A percentile compares a stretch with the other conserved stretches of the same genome.
Evolutionary conservation across 441 rosid genomes (phyloP).

Genomic region (Croton laevigatus): DNA sequence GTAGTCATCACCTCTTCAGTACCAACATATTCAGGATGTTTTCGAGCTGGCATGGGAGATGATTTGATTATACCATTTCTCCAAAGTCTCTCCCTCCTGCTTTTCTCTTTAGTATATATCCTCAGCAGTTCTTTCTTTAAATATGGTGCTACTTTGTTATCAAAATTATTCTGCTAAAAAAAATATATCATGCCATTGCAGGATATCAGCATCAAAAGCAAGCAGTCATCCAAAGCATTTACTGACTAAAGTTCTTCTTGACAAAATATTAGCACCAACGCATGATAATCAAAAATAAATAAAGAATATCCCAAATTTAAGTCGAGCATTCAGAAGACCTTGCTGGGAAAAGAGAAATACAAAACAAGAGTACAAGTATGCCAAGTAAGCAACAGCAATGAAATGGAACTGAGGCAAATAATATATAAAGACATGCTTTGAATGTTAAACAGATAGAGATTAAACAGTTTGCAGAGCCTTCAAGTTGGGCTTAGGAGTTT

Average conservation of each 20-base stretch:
- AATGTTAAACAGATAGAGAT: background rate
- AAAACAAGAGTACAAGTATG: background rate
- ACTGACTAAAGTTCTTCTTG: background rate
- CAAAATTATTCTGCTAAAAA: constrained; percentile 44
- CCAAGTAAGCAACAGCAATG: background rate
- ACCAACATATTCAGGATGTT: constrained; percentile 79
- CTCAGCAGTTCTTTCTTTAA: constrained; percentile 77
- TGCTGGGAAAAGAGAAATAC: background rate
- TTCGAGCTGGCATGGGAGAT: constrained; percentile 64
- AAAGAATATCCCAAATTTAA: constrained; percentile 10
- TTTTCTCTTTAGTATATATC: constrained; percentile 63
- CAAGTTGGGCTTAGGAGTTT: background rate
- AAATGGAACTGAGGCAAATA: background rate
- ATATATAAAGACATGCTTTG: background rate
- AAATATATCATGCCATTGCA: constrained; percentile 6
- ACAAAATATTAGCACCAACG: background rate
- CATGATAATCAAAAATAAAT: background rate
- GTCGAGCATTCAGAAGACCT: background rate
- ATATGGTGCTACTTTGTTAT: constrained; percentile 53
- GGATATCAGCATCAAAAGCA: constrained; percentile 1
- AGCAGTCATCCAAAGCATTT: background rate
- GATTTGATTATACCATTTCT: constrained; percentile 76
- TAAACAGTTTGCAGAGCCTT: background rate
- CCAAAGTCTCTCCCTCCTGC: constrained; percentile 84
- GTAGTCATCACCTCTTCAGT: constrained; percentile 72